phyloP scores from a whole-genome alignment of 345 rosid species.

The Erysimum cheiranthoides region DNA sequence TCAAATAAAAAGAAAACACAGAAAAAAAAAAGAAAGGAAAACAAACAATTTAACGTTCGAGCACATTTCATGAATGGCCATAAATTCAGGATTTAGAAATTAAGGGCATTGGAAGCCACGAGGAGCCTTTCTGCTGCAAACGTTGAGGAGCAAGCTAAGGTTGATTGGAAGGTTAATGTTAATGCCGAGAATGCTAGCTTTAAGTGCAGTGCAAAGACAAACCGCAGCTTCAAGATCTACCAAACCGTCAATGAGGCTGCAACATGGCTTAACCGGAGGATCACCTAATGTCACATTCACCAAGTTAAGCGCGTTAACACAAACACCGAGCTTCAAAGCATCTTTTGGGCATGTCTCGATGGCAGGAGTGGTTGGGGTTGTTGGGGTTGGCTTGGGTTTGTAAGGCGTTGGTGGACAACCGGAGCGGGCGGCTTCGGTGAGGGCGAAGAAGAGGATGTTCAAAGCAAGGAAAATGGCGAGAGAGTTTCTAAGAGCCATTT shows the following conservation, averaged over 20 bases:
- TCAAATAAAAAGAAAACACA: background rate
- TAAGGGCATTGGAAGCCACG: slow-evolving; percentile 53
- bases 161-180: slow-evolving; percentile 51
- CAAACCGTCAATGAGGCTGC: slow-evolving; percentile 50
- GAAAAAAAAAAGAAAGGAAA: background rate
- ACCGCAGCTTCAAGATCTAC: slow-evolving; percentile 60
- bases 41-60: slow-evolving; percentile 1
- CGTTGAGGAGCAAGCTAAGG: slow-evolving; percentile 53
- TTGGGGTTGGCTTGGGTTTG: slow-evolving; percentile 42
- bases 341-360: slow-evolving; percentile 48
- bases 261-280: slow-evolving; percentile 55
- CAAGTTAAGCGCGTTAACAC: slow-evolving; percentile 48
- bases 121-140: slow-evolving; percentile 46
- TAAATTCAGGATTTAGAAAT: background rate
- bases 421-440: slow-evolving; percentile 52
- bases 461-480: slow-evolving; percentile 56
- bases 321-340: slow-evolving; percentile 50
- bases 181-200: slow-evolving; percentile 54
- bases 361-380: slow-evolving; percentile 27
- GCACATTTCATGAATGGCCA: background rate
- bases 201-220: slow-evolving; percentile 65
- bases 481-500: slow-evolving; percentile 59
- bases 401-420: slow-evolving; percentile 46
- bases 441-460: slow-evolving; percentile 58
- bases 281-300: slow-evolving; percentile 48